Base-by-base conservation (phyloP, 1,284 basidiomycete species). In the Boletus sp. region DNA sequence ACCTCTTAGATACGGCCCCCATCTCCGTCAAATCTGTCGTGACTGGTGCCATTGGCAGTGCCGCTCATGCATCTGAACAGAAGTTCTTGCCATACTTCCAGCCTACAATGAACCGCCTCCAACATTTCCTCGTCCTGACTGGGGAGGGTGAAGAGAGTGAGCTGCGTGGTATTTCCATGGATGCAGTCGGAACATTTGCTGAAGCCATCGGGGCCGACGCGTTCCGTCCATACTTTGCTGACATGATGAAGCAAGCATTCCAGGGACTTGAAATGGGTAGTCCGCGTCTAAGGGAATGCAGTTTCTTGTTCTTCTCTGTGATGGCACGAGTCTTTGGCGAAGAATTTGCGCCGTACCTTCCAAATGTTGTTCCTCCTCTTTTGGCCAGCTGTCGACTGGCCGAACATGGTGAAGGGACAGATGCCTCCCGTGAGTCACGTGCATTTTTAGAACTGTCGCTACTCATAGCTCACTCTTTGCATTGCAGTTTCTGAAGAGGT, bases 261-360 rank as follows among this genome's bases (percentile, higher is more conserved):
- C 82, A 89, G 59, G 94, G 91, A 42, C 82, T 95, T 52, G 84
- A 89, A 54, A 81, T 95, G 69, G 89, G 91, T 57, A 88, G 81
- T 56, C 87, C 94, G 5, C 80, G 94, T 53, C 76, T 99, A 52
- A 81, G 93, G 58, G 96, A 99, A 71, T 97, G 94, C 71, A 91
- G 88, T 62, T 99, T 97, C 83, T 77, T 99, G 62, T 98, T 98
- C 82, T 99, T 99, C 61, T 91, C 94, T 53, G 93, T 96, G 57
- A 95, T 99, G 90, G 88, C 94, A 22, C 82, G 91, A 45, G 94
- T 99, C 23, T 99, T 97, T 63, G 91, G 84, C 53, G 91, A 91
- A 54, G 94, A 99, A 64, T 98, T 99, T 62, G 85, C 91, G 8
- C 80, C 79, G 4, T 98, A 92, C 71, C 79, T 99, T 29, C 81